Percentiles rank a stretch among this genome's conserved stretches.
phyloP scores from a whole-genome alignment of 345 rosid genomes.

The Clausena lansium region DNA sequence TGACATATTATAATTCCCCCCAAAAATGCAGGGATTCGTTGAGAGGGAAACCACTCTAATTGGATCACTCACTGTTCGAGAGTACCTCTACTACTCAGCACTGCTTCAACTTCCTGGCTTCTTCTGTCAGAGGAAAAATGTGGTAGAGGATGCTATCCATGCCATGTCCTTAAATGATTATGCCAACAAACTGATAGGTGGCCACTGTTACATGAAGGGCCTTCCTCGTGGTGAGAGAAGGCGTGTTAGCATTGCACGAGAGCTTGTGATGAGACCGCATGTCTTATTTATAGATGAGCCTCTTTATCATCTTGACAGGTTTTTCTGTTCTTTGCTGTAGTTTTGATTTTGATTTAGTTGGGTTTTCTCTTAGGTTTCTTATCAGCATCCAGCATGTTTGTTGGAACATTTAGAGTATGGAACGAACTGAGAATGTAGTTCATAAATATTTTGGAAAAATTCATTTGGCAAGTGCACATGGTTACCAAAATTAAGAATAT shows the following conservation, averaged over 20 bases:
- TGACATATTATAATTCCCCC: constrained; percentile 19
- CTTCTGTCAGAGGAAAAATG: constrained; percentile 80
- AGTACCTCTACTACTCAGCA: constrained; percentile 88
- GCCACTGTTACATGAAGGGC: constrained; percentile 96
- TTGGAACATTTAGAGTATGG: not conserved
- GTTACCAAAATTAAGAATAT: not conserved
- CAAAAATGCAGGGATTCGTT: constrained; percentile 70
- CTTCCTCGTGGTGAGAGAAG: constrained; percentile 92
- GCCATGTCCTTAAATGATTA: constrained; percentile 92
- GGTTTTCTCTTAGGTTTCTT: not conserved
- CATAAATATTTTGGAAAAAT: not conserved
- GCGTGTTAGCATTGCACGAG: constrained; percentile 95
- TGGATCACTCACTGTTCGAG: constrained; percentile 91
- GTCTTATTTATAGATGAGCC: constrained; percentile 93
- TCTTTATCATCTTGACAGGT: constrained; percentile 98
- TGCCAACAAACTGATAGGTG: constrained; percentile 94
- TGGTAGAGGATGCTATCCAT: constrained; percentile 97
- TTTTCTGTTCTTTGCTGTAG: not conserved
- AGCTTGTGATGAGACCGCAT: constrained; percentile 95
- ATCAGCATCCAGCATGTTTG: not conserved
- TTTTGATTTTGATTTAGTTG: not conserved
- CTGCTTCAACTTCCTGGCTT: constrained; percentile 97
- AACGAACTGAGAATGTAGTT: not conserved
- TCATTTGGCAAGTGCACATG: no score
- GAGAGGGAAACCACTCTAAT: constrained; percentile 79